These are phyloP conservation scores for Flaveria brownii DNA, from an alignment of 129 eudicot genomes.

Conservation along the genomic window DNA sequence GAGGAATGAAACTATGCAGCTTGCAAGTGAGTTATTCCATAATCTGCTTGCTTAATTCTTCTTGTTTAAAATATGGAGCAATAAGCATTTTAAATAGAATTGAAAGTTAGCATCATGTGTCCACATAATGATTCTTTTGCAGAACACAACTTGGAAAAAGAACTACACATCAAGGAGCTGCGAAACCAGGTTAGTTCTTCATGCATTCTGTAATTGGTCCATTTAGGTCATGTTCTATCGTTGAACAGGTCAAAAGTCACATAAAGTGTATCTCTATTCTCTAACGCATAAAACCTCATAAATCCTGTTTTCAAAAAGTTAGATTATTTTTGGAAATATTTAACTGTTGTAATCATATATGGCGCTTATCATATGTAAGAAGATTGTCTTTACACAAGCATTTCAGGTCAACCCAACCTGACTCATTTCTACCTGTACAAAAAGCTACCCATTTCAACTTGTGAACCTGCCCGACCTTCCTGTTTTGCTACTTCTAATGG, in stretches of 20 bases:
- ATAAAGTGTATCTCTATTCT: background rate
- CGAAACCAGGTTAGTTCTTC: slow-evolving; percentile 41
- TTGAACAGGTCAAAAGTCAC: background rate
- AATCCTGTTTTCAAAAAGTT: background rate
- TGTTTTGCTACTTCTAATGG: background rate
- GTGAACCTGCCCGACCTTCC: background rate
- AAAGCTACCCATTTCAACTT: background rate
- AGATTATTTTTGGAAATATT: background rate
- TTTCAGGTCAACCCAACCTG: background rate
- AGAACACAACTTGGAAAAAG: slow-evolving; percentile 46
- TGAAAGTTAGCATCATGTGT: slow-evolving; percentile 1
- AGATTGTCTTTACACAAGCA: background rate
- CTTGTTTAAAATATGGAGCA: background rate
- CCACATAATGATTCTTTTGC: slow-evolving; percentile 23
- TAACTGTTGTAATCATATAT: background rate
- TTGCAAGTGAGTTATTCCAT: slow-evolving; percentile 42
- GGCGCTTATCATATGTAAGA: background rate
- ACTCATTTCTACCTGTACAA: background rate
- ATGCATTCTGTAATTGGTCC: background rate
- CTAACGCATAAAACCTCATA: background rate
- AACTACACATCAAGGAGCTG: slow-evolving; percentile 43
- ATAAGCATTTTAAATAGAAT: slow-evolving; percentile 3
- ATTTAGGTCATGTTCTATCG: background rate
- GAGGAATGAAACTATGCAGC: slow-evolving; percentile 34
- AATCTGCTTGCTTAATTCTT: slow-evolving; percentile 15